These are phyloP conservation scores for Aquanectria penicillioides DNA, from an alignment of 2,329 filamentous ascomycete genomes.

Conservation along the genomic window DNA sequence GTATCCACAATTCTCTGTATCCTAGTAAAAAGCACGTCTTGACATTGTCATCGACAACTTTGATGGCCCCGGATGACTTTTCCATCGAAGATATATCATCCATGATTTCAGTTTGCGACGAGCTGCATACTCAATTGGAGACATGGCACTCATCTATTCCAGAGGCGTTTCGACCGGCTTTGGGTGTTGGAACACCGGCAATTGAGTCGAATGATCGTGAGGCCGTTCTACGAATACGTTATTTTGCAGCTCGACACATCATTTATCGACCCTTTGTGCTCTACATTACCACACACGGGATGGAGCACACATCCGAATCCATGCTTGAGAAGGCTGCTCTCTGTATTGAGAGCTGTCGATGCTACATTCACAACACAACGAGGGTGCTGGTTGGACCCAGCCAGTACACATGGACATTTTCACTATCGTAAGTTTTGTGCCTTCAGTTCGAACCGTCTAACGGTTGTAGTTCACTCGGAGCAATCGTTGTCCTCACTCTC, in stretches of 20 bases:
- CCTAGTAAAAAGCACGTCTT: conserved; percentile 39
- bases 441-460: neutral
- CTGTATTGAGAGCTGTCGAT: conserved; percentile 45
- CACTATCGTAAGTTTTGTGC: conserved; percentile 40
- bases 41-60: conserved; percentile 35
- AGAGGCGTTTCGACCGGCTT: conserved; percentile 39
- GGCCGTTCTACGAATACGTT: conserved; percentile 43
- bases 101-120: conserved; percentile 41
- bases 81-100: conserved; percentile 41
- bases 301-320: conserved; percentile 24
- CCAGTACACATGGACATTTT: conserved; percentile 48
- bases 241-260: conserved; percentile 47
- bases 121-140: conserved; percentile 44
- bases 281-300: conserved; percentile 38
- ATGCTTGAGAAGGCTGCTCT: conserved; percentile 43
- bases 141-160: conserved; percentile 47
- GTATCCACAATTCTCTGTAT: conserved; percentile 47
- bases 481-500: conserved; percentile 45
- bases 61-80: conserved; percentile 40
- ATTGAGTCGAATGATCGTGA: conserved; percentile 38
- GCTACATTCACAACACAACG: conserved; percentile 42
- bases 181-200: conserved; percentile 24
- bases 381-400: conserved; percentile 42
- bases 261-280: conserved; percentile 47
- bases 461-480: conserved; percentile 41